Evolutionary conservation across 2,329 filamentous ascomycete species (phyloP), one percentile per base, ranked within the genome.

Genomic region (Cadophora sp.): DNA sequence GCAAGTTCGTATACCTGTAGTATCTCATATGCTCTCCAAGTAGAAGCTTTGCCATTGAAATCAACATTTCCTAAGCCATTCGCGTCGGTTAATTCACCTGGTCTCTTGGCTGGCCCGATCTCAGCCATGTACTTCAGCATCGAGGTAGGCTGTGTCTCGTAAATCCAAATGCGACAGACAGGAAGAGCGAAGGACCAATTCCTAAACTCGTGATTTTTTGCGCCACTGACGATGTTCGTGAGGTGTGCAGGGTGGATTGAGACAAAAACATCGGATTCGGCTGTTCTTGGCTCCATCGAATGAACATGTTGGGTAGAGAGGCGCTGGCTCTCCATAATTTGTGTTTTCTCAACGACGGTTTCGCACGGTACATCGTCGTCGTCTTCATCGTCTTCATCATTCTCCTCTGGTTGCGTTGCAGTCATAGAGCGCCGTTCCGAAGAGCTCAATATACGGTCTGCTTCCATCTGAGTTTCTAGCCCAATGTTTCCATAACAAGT

Each of bases 81-180:
- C 5, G 78, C 73, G 56, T 80, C 77, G 18, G 78, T 68, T 22
- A 87, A 82, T 68, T 87, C 79, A 0, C 82, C 84, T 0, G 82
- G 82, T n/a, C 72, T 65, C 73, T 82, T 82, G 0, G 82, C 79
- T 0, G 79, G 75, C 0, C 84, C 80, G 18, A 89, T 81, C 13
- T 81, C 81, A 16, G 86, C 87, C 82, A 90, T 87, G 73, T 89
- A 89, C 62, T 80, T 83, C 9, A 91, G 76, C 64, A 84, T 77
- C n/a, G 77, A 80, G 11, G 77, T 73, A 0, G 81, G 84, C 39
- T 73, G 78, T 18, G 80, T 85, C 18, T 82, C 81, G 70, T 89
- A 88, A 18, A 91, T 80, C 89, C 89, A 91, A 71, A 89, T 81
- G n/a, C 88, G 86, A 20, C 77, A 80, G 5, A 89, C 85, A 18